Evolutionary conservation across 2,329 filamentous ascomycete genomes (phyloP).

Genomic region (Alternaria infectoria): DNA sequence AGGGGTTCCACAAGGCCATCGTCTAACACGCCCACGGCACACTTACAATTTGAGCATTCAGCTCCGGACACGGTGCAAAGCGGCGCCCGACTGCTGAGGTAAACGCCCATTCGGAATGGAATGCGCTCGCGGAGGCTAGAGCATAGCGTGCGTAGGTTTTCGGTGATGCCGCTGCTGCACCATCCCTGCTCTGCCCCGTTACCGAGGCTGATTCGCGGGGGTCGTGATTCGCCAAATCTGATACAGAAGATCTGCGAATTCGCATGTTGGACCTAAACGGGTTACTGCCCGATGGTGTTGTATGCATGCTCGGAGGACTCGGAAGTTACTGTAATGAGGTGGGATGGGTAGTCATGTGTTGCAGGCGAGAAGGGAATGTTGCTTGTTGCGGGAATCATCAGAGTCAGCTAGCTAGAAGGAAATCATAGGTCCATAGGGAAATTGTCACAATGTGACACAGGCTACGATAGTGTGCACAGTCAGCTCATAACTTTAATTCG

Average conservation of each 20-base stretch:
- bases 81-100: background rate
- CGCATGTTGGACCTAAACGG: conserved; percentile 1
- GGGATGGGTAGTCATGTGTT: background rate
- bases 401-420: background rate
- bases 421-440: background rate
- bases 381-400: background rate
- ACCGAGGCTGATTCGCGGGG: background rate
- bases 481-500: background rate
- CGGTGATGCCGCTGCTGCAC: conserved; percentile 8
- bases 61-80: conserved; percentile 1
- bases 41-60: conserved; percentile 1
- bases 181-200: background rate
- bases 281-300: background rate
- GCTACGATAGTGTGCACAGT: background rate
- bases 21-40: background rate
- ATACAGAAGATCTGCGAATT: background rate
- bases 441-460: background rate
- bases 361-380: background rate
- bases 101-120: background rate
- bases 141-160: background rate
- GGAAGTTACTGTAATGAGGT: background rate
- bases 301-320: background rate
- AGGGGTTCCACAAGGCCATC: background rate
- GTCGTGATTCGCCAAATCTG: background rate
- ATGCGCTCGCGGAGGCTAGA: background rate